A percentile compares a stretch with the other conserved stretches of the same genome.
Conservation (phyloP, 176 grass and related monocot genomes). For the Thinopyrum elongatum region DNA sequence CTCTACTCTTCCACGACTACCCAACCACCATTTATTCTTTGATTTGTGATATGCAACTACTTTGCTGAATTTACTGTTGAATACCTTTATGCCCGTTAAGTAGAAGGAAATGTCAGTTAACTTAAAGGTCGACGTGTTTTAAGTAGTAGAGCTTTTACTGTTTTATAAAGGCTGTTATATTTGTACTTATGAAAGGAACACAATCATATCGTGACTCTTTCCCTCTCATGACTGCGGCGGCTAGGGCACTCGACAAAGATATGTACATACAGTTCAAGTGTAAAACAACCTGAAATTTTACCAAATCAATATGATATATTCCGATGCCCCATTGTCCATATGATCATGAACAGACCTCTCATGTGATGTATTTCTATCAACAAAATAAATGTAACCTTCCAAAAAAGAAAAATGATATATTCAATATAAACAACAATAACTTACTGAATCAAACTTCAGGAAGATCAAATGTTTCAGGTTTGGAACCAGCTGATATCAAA, state of each 20-base stretch:
- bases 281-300: neutral
- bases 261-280: slow-evolving; percentile 33
- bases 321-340: neutral
- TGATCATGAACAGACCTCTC: neutral
- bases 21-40: neutral
- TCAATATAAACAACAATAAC: neutral
- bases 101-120: no score
- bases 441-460: slow-evolving; percentile 21
- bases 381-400: neutral
- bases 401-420: neutral
- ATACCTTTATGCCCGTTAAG: neutral
- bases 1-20: neutral
- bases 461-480: slow-evolving; percentile 21
- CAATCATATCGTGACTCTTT: no score
- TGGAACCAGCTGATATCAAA: slow-evolving; percentile 31
- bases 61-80: neutral
- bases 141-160: no score
- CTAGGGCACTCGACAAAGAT: neutral
- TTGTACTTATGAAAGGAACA: no score
- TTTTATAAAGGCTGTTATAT: no score
- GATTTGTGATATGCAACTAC: neutral
- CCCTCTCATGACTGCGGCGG: no score
- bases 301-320: neutral
- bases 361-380: slow-evolving; percentile 7
- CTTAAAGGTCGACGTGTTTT: no score